Conservation (phyloP, 129 eudicot genomes). For the Chrysanthemum lavandulifolium region DNA sequence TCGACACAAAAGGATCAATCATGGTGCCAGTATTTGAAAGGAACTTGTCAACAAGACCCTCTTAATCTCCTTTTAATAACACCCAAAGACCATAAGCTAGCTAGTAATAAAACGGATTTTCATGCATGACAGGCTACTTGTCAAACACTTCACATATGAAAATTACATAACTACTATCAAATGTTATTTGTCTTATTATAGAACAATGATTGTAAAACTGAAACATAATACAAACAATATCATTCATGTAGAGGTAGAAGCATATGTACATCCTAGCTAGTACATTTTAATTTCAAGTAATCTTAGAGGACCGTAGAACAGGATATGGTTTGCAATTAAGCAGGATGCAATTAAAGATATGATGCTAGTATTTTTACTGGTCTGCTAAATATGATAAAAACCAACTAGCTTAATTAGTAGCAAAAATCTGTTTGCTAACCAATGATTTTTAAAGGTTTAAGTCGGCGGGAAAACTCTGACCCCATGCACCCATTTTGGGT, state of each 20-base stretch:
- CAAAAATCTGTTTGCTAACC: too few relatives aligned
- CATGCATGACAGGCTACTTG: slow-evolving; percentile 31
- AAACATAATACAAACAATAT: slow-evolving; percentile 8
- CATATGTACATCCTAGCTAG: not conserved
- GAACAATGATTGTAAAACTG: slow-evolving; percentile 18
- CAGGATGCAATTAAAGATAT: not conserved
- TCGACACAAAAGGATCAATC: slow-evolving; percentile 26
- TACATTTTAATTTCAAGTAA: slow-evolving; percentile 2
- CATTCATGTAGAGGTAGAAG: slow-evolving; percentile 1
- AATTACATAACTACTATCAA: slow-evolving; percentile 8
- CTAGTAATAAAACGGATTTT: slow-evolving; percentile 12
- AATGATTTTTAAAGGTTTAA: too few relatives aligned
- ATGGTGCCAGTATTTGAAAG: slow-evolving; percentile 28
- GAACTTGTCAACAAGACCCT: slow-evolving; percentile 26
- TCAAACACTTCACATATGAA: slow-evolving; percentile 41
- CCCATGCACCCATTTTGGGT: too few relatives aligned
- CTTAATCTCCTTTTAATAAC: not conserved
- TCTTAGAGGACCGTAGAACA: not conserved
- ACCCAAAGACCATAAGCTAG: slow-evolving; percentile 18
- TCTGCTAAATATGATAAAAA: too few relatives aligned
- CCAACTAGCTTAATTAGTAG: too few relatives aligned
- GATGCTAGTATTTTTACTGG: too few relatives aligned
- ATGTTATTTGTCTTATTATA: slow-evolving; percentile 3
- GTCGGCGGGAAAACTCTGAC: too few relatives aligned
- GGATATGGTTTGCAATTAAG: not conserved